Conservation (phyloP, 2,329 filamentous ascomycete genomes). For the Penicillium sp. region DNA sequence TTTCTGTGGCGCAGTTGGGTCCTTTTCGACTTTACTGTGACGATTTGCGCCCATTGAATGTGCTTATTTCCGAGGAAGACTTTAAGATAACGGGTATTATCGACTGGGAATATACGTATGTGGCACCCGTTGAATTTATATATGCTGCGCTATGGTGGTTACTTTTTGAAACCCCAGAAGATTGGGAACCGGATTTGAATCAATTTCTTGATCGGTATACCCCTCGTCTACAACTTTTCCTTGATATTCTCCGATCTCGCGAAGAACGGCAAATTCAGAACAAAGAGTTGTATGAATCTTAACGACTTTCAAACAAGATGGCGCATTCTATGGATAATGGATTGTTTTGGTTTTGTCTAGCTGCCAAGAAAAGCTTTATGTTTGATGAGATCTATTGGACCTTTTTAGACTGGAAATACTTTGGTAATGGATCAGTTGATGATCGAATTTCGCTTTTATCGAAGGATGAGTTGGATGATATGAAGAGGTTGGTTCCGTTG, state of each 20-base stretch:
- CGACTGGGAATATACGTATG: conserved; percentile 16
- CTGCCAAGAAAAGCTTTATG: conserved; percentile 23
- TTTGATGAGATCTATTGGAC: conserved; percentile 30
- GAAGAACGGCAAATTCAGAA: conserved; percentile 17
- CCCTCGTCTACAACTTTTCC: conserved; percentile 21
- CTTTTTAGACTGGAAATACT: conserved; percentile 20
- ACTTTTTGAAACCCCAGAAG: conserved; percentile 21
- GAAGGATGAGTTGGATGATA: conserved; percentile 7
- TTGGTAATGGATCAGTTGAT: conserved; percentile 20
- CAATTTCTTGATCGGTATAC: conserved; percentile 21
- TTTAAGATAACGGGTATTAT: conserved; percentile 2
- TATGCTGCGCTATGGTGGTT: conserved; percentile 25
- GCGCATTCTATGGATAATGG: conserved; percentile 21
- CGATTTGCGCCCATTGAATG: conserved; percentile 6
- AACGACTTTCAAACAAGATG: conserved; percentile 22
- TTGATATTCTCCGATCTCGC: conserved; percentile 17
- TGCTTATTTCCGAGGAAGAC: conserved; percentile 2
- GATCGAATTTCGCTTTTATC: conserved; percentile 20
- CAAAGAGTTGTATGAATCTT: conserved; percentile 8
- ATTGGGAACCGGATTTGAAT: conserved; percentile 17
- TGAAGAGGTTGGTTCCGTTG: conserved; percentile 3
- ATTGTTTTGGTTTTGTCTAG: conserved; percentile 27
- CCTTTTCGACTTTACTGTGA: conserved; percentile 21
- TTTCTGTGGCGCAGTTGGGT: conserved; percentile 2
- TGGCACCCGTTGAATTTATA: conserved; percentile 20